Base-by-base conservation (phyloP, 23 red algal genomes). In the Agarophyton chilense region DNA sequence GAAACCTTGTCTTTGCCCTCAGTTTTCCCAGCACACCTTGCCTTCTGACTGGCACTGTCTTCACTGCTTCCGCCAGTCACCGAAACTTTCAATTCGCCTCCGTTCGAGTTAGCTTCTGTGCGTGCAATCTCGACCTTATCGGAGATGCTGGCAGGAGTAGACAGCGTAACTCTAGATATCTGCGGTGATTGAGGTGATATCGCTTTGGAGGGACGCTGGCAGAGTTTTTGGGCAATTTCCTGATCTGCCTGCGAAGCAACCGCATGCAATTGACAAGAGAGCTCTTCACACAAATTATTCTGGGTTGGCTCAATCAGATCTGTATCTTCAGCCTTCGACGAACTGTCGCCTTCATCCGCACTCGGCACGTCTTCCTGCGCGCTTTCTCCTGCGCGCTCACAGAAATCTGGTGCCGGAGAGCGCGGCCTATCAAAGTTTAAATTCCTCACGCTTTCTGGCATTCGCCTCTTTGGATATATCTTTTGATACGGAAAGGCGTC, bases 401-500 rank as follows among this genome's bases (percentile, higher is more conserved):
- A 2, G 44, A 21, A 13, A 16, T 17, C 53, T 24, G 79, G 49
- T 2, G 62, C 82, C 17, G 62, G 39, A 5, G 82, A 45, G 13
- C 33, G 44, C 33, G 73, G 87, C 36, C 43, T 49, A 26, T 81
- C 87, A 51, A 81, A 91, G 26, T 79, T 74, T 1, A 91, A 35
- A 10, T 71, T 71, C 4, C 87, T 45, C 28, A 54, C 76, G 43
- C 57, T 81, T 66, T 91, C 87, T 5, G 87, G 87, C 73, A 91
- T 91, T 81, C 81, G 32, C 7, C 76, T 38, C 46, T 81, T 72
- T 1, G 87, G 87, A 24, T 81, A 91, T 8, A 81, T 61, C 32
- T 91, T 91, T 60, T 81, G 87, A 38, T 81, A 91, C 33, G 87
- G 87, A 49, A 91, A 91, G 0, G 87, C 87, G 35, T 91, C 87